Percentiles rank a stretch among this genome's conserved stretches.
Conservation (phyloP, 2,329 filamentous ascomycete genomes). For the Penicillium sp. region DNA sequence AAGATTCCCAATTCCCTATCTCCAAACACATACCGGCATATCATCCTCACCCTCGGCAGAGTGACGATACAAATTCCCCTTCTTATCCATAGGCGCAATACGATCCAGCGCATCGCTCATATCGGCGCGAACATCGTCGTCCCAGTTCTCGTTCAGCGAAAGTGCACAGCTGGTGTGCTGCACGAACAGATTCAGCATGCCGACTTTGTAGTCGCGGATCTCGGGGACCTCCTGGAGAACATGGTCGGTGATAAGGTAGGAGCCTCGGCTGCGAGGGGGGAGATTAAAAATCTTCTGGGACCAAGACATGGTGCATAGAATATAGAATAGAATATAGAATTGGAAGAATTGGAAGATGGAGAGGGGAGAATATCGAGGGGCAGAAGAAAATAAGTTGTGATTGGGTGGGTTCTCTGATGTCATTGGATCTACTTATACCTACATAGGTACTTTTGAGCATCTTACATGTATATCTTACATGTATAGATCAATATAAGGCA, state of each 20-base stretch:
- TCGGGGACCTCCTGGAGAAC: conserved; percentile 72
- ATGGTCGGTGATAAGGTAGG: conserved; percentile 82
- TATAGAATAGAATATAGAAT: no score
- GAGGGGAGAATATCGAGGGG: background rate
- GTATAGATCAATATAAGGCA: no score
- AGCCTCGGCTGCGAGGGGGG: conserved; percentile 72
- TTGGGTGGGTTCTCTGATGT: conserved; percentile 40
- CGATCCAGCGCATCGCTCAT: conserved; percentile 93
- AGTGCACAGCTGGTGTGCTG: conserved; percentile 94
- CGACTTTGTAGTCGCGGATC: conserved; percentile 77
- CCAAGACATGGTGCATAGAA: conserved; percentile 58
- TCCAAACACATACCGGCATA: conserved; percentile 67
- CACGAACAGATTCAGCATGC: conserved; percentile 82
- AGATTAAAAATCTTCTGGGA: conserved; percentile 81
- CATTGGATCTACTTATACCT: conserved; percentile 25
- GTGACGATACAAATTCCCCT: conserved; percentile 77
- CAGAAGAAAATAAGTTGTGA: conserved; percentile 42
- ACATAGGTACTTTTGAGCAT: no score
- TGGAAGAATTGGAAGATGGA: conserved; percentile 10
- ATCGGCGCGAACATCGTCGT: conserved; percentile 79
- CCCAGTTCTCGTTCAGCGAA: conserved; percentile 89
- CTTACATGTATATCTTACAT: no score
- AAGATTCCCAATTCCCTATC: background rate
- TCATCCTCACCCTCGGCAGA: conserved; percentile 84
- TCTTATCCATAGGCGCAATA: conserved; percentile 78